Base-by-base conservation (phyloP, 371 early-diverging fungal genomes). In the Lichtheimia ornata region DNA sequence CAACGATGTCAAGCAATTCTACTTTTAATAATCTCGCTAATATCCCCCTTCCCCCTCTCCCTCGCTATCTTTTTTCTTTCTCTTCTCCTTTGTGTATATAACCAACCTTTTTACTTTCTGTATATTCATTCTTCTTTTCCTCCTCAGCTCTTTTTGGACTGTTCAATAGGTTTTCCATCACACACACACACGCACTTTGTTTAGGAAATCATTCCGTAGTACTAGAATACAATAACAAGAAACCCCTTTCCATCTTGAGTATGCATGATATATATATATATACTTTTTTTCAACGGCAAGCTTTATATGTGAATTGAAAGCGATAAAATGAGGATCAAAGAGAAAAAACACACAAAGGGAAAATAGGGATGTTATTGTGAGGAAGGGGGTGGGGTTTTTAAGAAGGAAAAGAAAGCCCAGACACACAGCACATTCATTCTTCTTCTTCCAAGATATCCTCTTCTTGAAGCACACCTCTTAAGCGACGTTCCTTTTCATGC, bases 1-100 rank as follows among this genome's bases (percentile, higher is more conserved):
- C 28, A 90, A 88, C 53, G 99, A 99, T 76, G 90, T 99, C 18
- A 86, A 86, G 62, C 90, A 88, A 66, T 88, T 99, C 53, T 99
- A 88, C 63, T 72, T 97, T 64, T 97, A 88, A 58, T 28, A 14
- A 20, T 18, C 28, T 13, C 17, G 30, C 27, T 45, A 43, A 54
- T 43, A 6, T 18, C 27, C 41, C 13, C 7, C 50, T 50, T 25
- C 50, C 35, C 30, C 50, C 35, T 30, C 28, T 15, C 50, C 51
- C n/a, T 51, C 27, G 43, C 20, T 61, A 52, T 59, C 52, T 47
- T 42, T 62, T 18, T 54, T 22, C 2, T 2, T 22, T 22, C 22
- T 22, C 22, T 22, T 22, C 22, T 17, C 45, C 24, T 45, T 54
- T 35, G 24, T 56, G 35, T 62, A 40, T 42, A 47, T 62, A 55